phyloP scores from a whole-genome alignment of 306 rosid species.

The Datisca glomerata region DNA sequence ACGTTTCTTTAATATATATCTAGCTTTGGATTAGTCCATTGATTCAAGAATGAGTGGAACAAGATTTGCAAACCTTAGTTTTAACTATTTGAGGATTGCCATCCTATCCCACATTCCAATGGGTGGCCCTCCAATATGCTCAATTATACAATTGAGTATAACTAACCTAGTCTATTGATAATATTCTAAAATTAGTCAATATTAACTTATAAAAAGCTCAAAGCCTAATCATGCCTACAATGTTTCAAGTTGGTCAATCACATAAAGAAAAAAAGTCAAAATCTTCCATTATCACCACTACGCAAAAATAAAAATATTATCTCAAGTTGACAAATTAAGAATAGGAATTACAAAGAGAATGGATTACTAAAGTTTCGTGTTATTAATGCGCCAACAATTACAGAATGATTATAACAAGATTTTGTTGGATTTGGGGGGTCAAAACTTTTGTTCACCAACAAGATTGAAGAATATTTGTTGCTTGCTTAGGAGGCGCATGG shows the following conservation, averaged over 20 bases:
- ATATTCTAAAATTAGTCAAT: no score
- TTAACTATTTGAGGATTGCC: conserved; percentile 7
- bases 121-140: conserved; percentile 8
- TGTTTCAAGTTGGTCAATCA: conserved; percentile 8
- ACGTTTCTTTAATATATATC: not conserved
- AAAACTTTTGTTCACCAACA: conserved; percentile 4
- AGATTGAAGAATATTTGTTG: conserved; percentile 16
- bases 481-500: no score
- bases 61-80: conserved; percentile 11
- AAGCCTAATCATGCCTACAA: no score
- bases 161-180: no score
- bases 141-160: no score
- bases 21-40: conserved; percentile 10
- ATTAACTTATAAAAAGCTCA: no score
- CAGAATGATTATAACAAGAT: conserved; percentile 44
- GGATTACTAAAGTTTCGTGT: conserved; percentile 7
- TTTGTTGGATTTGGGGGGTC: conserved; percentile 58
- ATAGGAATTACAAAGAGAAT: conserved; percentile 10
- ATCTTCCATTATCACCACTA: conserved; percentile 15
- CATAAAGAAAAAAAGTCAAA: conserved; percentile 13
- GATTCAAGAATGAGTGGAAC: conserved; percentile 5
- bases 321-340: conserved; percentile 30
- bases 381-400: conserved; percentile 22
- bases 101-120: conserved; percentile 5
- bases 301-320: conserved; percentile 11